These are phyloP conservation scores for Xylariomycetidae sp. DNA, from an alignment of 2,329 filamentous ascomycete genomes.

Conservation along the genomic window DNA sequence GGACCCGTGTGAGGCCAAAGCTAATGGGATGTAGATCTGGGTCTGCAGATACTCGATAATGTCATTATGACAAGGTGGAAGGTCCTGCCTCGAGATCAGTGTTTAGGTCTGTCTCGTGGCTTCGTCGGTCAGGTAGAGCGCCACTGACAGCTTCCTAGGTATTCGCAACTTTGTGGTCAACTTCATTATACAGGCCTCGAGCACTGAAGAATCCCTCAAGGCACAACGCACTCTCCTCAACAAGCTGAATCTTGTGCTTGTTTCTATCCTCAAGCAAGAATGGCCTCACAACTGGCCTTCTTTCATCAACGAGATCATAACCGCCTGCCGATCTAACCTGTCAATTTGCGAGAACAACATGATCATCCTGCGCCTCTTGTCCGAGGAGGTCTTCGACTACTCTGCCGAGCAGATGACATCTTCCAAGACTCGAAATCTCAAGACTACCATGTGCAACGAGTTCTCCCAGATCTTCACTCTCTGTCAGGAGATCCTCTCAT, in stretches of 20 bases:
- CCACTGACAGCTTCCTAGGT: constrained; percentile 45
- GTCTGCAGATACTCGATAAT: constrained; percentile 93
- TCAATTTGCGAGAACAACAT: constrained; percentile 99
- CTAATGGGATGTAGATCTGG: constrained; percentile 62
- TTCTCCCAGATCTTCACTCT: constrained; percentile 98
- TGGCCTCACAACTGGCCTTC: constrained; percentile 99
- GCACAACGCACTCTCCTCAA: constrained; percentile 86
- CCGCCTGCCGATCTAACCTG: constrained; percentile 88
- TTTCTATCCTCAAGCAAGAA: constrained; percentile 97
- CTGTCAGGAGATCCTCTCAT: constrained; percentile 90
- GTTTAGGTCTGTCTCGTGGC: constrained; percentile 61
- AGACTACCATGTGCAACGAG: constrained; percentile 97
- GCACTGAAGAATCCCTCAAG: constrained; percentile 81
- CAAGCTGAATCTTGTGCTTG: constrained; percentile 96
- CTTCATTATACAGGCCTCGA: constrained; percentile 93
- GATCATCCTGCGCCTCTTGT: constrained; percentile 91
- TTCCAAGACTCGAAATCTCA: constrained; percentile 89
- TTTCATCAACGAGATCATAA: constrained; percentile 99
- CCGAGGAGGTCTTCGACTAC: constrained; percentile 98
- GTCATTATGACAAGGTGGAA: constrained; percentile 99
- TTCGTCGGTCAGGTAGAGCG: neutral
- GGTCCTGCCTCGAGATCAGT: constrained; percentile 91
- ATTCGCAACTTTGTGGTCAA: constrained; percentile 99
- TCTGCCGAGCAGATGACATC: constrained; percentile 99
- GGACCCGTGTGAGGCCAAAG: constrained; percentile 4